Evolutionary conservation across 176 grass and related monocot species (phyloP).

Genomic region (Aegilops speltoides): DNA sequence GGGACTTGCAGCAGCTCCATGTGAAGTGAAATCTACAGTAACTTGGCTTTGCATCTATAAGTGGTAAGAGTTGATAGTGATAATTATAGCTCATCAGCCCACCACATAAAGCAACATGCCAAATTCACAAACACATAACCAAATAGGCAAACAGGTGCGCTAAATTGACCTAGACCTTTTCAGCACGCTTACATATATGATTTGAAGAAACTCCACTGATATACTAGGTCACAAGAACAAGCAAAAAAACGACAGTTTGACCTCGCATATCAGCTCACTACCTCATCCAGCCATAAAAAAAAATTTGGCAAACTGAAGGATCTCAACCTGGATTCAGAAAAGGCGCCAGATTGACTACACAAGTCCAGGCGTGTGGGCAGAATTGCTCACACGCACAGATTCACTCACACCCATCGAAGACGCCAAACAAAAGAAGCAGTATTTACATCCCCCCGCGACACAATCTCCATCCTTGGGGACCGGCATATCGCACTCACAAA

Average conservation of each 20-base stretch:
- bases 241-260: slow-evolving; percentile 1
- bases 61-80: not conserved
- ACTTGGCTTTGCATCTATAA: not conserved
- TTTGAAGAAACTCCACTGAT: not conserved
- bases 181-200: not conserved
- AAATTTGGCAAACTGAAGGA: not conserved
- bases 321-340: not conserved
- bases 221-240: not conserved
- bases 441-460: not conserved
- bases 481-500: not conserved
- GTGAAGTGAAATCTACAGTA: not conserved
- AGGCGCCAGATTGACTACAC: not conserved
- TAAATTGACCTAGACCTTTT: not conserved
- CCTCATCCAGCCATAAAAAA: not conserved
- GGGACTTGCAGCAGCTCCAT: not conserved
- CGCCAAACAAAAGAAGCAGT: not conserved
- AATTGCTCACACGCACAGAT: not conserved
- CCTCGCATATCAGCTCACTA: not conserved
- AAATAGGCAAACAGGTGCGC: not conserved
- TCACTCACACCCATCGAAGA: not conserved
- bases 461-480: not conserved
- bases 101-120: not conserved
- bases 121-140: slow-evolving; percentile 14
- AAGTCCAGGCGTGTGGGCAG: not conserved
- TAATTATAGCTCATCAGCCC: not conserved